Evolutionary conservation across 192 early-diverging fungal species (phyloP).

Genomic region (Polychytrium aggregatum): DNA sequence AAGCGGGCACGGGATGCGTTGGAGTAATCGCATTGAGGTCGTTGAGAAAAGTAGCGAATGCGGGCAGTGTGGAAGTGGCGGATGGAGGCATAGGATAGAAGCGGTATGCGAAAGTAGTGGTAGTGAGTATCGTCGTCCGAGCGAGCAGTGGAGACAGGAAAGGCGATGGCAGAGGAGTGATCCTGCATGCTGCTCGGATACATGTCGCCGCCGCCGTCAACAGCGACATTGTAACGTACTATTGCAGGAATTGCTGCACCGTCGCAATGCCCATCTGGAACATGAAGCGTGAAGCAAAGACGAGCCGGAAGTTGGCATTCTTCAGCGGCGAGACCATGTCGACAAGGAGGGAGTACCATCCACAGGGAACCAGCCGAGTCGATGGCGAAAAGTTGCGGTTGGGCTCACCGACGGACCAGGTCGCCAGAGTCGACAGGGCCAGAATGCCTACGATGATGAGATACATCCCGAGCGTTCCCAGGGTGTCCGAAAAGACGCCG

Average conservation of each 20-base stretch:
- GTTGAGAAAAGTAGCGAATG: conserved; percentile 1
- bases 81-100: background rate
- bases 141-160: no score
- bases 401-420: conserved; percentile 2
- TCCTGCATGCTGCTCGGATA: no score
- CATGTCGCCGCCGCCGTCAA: no score
- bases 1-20: no score
- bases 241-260: conserved; percentile 37
- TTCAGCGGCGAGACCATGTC: conserved; percentile 21
- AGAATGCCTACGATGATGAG: conserved; percentile 11
- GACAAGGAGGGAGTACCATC: conserved; percentile 13
- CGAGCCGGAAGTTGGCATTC: conserved; percentile 26
- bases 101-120: no score
- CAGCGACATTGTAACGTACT: conserved; percentile 20
- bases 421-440: conserved; percentile 4
- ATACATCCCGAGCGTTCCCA: conserved; percentile 12
- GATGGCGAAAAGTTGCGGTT: conserved; percentile 4
- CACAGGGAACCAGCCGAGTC: conserved; percentile 6
- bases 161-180: no score
- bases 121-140: no score
- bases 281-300: conserved; percentile 27
- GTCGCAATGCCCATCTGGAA: conserved; percentile 38
- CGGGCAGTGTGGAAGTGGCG: conserved; percentile 1
- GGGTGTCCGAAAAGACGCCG: conserved; percentile 18
- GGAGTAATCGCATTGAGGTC: no score